Evolutionary conservation across 495 filamentous ascomycete species (phyloP).

Genomic region (Amorphotheca resinae): DNA sequence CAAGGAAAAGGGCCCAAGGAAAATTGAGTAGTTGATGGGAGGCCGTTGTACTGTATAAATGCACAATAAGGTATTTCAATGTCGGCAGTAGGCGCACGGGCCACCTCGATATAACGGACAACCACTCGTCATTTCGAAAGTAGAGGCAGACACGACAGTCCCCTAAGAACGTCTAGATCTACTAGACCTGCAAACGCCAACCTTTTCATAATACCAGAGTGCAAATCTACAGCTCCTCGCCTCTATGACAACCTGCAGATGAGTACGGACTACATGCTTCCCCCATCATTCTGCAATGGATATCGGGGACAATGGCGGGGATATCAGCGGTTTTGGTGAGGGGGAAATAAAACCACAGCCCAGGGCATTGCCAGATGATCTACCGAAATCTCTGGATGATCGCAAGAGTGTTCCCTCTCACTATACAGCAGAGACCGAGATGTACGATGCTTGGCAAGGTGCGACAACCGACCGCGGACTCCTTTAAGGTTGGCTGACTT

Average conservation of each 20-base stretch:
- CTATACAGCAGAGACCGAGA: constrained; percentile 70
- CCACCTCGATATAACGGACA: too few relatives aligned
- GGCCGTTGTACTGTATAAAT: too few relatives aligned
- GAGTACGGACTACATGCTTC: constrained; percentile 15
- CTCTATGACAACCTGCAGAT: constrained; percentile 4
- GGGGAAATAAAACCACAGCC: constrained; percentile 16
- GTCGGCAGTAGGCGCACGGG: too few relatives aligned
- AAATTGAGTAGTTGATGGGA: too few relatives aligned
- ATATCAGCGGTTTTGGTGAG: constrained; percentile 26
- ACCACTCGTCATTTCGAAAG: too few relatives aligned
- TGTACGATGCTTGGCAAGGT: constrained; percentile 99
- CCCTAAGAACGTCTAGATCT: too few relatives aligned
- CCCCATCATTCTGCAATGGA: constrained; percentile 34
- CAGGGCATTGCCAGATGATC: constrained; percentile 57
- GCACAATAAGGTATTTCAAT: too few relatives aligned
- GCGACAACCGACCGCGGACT: constrained; percentile 8
- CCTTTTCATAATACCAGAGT: background rate
- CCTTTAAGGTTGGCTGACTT: constrained; percentile 9
- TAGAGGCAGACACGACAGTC: too few relatives aligned
- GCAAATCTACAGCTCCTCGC: background rate
- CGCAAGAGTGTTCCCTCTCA: constrained; percentile 46
- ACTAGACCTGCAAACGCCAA: too few relatives aligned
- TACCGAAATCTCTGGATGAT: constrained; percentile 86
- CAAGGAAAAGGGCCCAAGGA: too few relatives aligned
- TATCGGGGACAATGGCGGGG: constrained; percentile 38